phyloP scores from a whole-genome alignment of 2,329 filamentous ascomycete species.

The Boeremia lycopersici region DNA sequence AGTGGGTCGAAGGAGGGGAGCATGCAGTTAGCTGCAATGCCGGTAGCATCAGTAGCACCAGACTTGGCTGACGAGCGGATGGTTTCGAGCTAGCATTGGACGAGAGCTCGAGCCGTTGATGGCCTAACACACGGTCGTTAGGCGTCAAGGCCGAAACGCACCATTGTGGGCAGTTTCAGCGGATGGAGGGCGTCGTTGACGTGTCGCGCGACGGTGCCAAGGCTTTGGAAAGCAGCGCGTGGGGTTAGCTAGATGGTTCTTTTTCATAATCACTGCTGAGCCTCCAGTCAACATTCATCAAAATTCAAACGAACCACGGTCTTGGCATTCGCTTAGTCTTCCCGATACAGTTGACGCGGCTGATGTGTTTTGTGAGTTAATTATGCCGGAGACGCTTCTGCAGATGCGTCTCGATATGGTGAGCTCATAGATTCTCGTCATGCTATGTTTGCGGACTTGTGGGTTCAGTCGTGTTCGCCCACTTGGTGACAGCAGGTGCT shows the following conservation, averaged over 20 bases:
- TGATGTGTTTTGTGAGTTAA: not conserved
- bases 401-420: not conserved
- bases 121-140: constrained; percentile 16
- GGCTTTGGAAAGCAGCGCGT: not conserved
- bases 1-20: constrained; percentile 13
- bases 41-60: constrained; percentile 20
- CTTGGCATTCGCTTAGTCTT: constrained; percentile 32
- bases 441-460: not conserved
- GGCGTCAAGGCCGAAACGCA: constrained; percentile 21
- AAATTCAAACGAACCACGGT: constrained; percentile 11
- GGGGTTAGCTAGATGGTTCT: not conserved
- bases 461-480: not conserved
- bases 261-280: constrained; percentile 1
- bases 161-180: constrained; percentile 11
- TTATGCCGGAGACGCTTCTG: not conserved
- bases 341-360: constrained; percentile 11
- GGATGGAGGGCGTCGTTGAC: constrained; percentile 8
- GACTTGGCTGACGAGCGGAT: constrained; percentile 37
- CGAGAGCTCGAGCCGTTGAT: constrained; percentile 18
- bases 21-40: constrained; percentile 10
- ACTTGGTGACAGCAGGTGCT: constrained; percentile 1
- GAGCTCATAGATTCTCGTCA: not conserved
- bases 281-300: constrained; percentile 26
- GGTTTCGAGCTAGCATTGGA: constrained; percentile 23
- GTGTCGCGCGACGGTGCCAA: constrained; percentile 10